Conservation (phyloP, 208 protist species). For the Crithidia expoeki region DNA sequence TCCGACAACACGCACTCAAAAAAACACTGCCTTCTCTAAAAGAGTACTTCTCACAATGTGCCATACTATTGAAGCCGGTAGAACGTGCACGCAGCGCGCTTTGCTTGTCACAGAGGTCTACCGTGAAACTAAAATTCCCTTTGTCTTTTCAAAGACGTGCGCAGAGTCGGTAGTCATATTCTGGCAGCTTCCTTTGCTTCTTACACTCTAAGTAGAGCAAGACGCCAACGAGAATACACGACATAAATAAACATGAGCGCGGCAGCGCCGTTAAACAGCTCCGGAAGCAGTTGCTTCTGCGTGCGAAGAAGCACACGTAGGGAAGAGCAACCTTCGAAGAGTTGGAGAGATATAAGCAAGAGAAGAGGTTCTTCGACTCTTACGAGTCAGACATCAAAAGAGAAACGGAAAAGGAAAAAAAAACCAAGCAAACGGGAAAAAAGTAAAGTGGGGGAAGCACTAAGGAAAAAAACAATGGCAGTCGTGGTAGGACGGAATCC, state of each 20-base stretch:
- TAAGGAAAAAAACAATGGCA: not conserved
- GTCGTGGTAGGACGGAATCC: not conserved
- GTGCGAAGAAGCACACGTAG: not conserved
- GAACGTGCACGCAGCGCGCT: no score
- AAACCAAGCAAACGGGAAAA: not conserved
- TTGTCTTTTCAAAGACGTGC: no score
- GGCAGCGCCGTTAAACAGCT: not conserved
- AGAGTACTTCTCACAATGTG: no score
- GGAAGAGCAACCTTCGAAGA: not conserved
- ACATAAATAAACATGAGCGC: not conserved
- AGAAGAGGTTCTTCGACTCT: not conserved
- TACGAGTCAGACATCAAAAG: not conserved
- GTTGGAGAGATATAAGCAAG: not conserved
- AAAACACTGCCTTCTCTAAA: no score
- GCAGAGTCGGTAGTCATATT: no score
- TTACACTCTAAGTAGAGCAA: not conserved
- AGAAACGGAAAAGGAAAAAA: constrained; percentile 4
- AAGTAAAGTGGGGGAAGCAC: not conserved
- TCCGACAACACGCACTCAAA: no score
- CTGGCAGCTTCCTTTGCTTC: not conserved
- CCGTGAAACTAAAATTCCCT: no score
- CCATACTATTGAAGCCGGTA: no score
- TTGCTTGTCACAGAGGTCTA: no score
- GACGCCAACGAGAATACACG: not conserved
- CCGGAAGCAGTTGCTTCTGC: not conserved